phyloP scores from a whole-genome alignment of 805 yeast genomes.

The Starmera quercuum region DNA sequence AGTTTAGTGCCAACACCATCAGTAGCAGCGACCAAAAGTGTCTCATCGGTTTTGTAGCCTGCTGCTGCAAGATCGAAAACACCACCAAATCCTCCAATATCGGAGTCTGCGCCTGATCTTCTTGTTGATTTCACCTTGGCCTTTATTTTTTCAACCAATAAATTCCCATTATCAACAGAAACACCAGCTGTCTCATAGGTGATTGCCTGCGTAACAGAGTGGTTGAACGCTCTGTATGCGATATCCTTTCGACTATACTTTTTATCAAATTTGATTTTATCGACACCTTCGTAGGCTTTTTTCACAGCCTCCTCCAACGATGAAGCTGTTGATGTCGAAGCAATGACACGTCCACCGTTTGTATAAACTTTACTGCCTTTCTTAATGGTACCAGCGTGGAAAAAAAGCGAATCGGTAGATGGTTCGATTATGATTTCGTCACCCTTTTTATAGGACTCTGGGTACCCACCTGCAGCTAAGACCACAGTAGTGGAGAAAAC shows the following conservation, averaged over 20 bases:
- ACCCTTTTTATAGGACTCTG: conserved; percentile 79
- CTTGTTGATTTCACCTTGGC: conserved; percentile 85
- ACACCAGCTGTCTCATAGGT: conserved; percentile 97
- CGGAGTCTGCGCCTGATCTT: conserved; percentile 95
- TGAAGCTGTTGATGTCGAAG: conserved; percentile 79
- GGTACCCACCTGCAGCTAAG: conserved; percentile 96
- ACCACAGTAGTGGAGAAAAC: conserved; percentile 88
- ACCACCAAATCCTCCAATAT: conserved; percentile 99
- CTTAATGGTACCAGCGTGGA: conserved; percentile 91
- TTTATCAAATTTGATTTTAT: conserved; percentile 59
- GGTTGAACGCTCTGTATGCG: conserved; percentile 92
- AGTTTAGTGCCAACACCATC: conserved; percentile 99
- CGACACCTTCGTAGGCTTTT: conserved; percentile 81
- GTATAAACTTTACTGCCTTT: conserved; percentile 62
- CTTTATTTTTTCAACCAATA: conserved; percentile 84
- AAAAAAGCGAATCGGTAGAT: conserved; percentile 54
- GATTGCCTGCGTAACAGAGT: conserved; percentile 31
- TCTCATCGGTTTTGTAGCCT: conserved; percentile 69
- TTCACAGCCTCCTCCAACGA: conserved; percentile 75
- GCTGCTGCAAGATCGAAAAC: conserved; percentile 83
- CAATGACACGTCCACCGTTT: conserved; percentile 95
- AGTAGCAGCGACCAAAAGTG: conserved; percentile 92
- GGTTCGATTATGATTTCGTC: conserved; percentile 64
- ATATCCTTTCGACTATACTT: conserved; percentile 88
- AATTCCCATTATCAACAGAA: conserved; percentile 92